These are phyloP conservation scores for Obba rivulosa DNA, from an alignment of 768 basidiomycete genomes.

Conservation along the genomic window DNA sequence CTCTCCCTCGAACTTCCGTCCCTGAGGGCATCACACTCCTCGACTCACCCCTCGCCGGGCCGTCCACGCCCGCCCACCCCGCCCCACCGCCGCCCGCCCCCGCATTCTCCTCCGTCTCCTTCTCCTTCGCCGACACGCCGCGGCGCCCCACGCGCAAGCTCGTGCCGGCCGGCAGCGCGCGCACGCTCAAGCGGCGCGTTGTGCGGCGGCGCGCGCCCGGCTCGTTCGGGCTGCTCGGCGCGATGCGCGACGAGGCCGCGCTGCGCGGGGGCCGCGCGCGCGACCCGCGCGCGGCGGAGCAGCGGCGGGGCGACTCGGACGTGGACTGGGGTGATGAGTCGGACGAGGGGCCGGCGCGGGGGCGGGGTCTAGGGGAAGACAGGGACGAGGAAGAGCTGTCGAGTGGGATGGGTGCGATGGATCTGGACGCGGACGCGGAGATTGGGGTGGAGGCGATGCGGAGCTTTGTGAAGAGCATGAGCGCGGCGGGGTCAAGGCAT, in stretches of 20 bases:
- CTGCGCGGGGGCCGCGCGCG: constrained; percentile 31
- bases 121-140: constrained; percentile 28
- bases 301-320: constrained; percentile 61
- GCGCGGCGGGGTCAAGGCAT: constrained; percentile 39
- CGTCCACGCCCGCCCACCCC: background rate
- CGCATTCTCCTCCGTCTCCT: constrained; percentile 21
- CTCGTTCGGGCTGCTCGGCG: constrained; percentile 46
- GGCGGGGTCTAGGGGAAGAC: constrained; percentile 32
- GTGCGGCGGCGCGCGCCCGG: constrained; percentile 20
- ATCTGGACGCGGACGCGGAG: constrained; percentile 54
- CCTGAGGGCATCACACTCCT: constrained; percentile 17
- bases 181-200: constrained; percentile 21
- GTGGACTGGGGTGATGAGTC: constrained; percentile 49
- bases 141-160: constrained; percentile 25
- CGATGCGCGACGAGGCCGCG: constrained; percentile 48
- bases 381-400: constrained; percentile 30
- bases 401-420: constrained; percentile 52
- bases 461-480: constrained; percentile 47
- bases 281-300: constrained; percentile 41
- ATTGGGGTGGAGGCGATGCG: constrained; percentile 44
- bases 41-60: background rate
- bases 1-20: constrained; percentile 19
- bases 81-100: background rate
- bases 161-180: constrained; percentile 24
- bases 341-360: background rate